phyloP scores from a whole-genome alignment of 192 early-diverging fungal species.

The Anaeromyces robustus region DNA sequence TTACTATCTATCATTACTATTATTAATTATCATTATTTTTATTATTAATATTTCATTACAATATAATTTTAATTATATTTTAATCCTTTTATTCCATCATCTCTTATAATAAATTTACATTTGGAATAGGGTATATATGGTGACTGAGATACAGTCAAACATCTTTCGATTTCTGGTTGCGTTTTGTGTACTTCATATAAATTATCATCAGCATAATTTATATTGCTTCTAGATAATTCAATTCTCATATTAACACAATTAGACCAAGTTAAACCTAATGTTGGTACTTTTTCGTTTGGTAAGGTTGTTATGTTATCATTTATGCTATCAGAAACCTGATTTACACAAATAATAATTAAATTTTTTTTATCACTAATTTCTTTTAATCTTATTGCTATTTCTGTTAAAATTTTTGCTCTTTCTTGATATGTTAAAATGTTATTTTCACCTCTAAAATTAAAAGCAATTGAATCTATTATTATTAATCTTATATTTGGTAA shows the following conservation, averaged over 20 bases:
- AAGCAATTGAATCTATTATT: conserved; percentile 74
- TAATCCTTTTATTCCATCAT: not conserved
- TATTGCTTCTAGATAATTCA: conserved; percentile 31
- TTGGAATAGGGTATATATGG: not conserved
- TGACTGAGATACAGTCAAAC: not conserved
- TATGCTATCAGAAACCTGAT: conserved; percentile 57
- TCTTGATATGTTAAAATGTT: conserved; percentile 13
- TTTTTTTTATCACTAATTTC: conserved; percentile 39
- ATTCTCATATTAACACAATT: conserved; percentile 55
- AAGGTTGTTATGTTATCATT: not conserved
- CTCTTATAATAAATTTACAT: not conserved
- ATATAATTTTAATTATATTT: not conserved
- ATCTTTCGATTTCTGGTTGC: not conserved
- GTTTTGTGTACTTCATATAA: not conserved
- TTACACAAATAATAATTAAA: conserved; percentile 57
- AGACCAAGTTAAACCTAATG: conserved; percentile 57
- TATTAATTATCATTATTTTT: too few relatives aligned
- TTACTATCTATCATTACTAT: too few relatives aligned
- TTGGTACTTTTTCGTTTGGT: conserved; percentile 39
- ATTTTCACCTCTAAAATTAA: conserved; percentile 47
- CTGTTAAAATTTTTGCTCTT: conserved; percentile 31
- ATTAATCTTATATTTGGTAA: conserved; percentile 44
- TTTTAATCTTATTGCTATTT: conserved; percentile 44
- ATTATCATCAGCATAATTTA: not conserved
- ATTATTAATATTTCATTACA: not conserved